These are phyloP conservation scores for Botrytis deweyae DNA, from an alignment of 2,329 filamentous ascomycete genomes.

Conservation along the genomic window DNA sequence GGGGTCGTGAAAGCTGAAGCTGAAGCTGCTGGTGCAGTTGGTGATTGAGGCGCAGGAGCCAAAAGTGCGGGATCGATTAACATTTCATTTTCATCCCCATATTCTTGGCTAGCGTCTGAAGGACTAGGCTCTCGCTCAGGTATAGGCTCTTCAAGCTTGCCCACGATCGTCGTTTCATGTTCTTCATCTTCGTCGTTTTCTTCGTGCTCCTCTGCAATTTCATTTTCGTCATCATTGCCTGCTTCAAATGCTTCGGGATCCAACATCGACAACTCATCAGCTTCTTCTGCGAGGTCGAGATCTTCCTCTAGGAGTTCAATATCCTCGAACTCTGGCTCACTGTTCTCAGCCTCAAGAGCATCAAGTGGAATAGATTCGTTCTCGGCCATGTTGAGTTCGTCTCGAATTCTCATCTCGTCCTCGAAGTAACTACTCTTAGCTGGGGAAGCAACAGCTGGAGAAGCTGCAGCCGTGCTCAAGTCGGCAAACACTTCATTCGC, in stretches of 20 bases:
- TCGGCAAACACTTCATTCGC: neutral
- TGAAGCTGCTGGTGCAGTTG: conserved; percentile 15
- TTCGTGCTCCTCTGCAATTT: neutral
- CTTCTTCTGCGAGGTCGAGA: conserved; percentile 56
- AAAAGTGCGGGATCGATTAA: conserved; percentile 54
- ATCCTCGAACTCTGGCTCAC: conserved; percentile 46
- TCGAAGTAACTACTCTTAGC: conserved; percentile 57
- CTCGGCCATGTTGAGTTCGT: conserved; percentile 40
- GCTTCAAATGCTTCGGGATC: conserved; percentile 41
- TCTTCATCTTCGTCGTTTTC: neutral
- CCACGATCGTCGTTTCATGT: conserved; percentile 7
- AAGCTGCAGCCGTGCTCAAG: neutral
- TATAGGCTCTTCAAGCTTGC: neutral
- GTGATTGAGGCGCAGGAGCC: conserved; percentile 21
- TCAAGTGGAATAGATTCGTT: conserved; percentile 38
- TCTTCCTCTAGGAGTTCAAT: conserved; percentile 55
- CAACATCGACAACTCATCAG: conserved; percentile 59
- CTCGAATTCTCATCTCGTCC: conserved; percentile 56
- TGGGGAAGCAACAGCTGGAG: conserved; percentile 34
- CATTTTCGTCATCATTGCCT: conserved; percentile 18
- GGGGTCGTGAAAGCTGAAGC: conserved; percentile 31
- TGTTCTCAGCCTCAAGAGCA: conserved; percentile 24
- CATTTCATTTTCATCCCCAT: conserved; percentile 64
- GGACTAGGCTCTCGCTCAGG: conserved; percentile 45
- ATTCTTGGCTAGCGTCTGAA: conserved; percentile 64